Percentiles rank a stretch among this genome's conserved stretches.
These are phyloP conservation scores for Saccharum spontaneum DNA, from an alignment of 176 grass and related monocot species.

Conservation along the genomic window DNA sequence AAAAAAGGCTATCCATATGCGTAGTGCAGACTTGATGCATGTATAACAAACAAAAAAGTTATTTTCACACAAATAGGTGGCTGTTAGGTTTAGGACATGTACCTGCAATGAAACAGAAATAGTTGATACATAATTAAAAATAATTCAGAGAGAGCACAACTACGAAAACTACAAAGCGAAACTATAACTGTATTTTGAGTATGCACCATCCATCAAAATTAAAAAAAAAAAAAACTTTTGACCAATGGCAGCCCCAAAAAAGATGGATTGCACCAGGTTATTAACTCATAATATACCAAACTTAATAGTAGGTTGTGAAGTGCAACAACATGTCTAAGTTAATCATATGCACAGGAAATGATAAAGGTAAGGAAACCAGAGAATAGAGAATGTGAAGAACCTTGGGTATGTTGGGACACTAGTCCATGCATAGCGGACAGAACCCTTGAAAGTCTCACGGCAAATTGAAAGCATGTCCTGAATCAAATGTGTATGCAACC, in stretches of 20 bases:
- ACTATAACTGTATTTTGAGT: background rate
- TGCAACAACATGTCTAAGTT: background rate
- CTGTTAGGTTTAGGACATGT: background rate
- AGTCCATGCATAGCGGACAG: slow-evolving; percentile 89
- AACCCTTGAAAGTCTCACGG: slow-evolving; percentile 78
- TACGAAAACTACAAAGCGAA: background rate
- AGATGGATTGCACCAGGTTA: background rate
- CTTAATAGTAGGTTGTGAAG: background rate
- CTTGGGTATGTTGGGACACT: slow-evolving; percentile 99
- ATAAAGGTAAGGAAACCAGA: background rate
- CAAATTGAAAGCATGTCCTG: slow-evolving; percentile 95
- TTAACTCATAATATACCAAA: background rate
- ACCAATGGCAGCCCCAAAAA: background rate
- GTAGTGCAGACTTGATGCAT: background rate
- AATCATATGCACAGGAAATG: background rate
- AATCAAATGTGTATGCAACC: slow-evolving; percentile 90
- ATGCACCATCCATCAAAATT: background rate
- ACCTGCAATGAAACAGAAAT: background rate
- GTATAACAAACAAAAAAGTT: background rate
- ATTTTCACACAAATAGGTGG: background rate
- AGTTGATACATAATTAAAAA: background rate
- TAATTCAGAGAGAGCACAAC: background rate
- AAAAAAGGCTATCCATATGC: background rate
- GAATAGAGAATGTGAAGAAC: slow-evolving; percentile 36
- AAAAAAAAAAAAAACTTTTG: no score